A percentile compares a stretch with the other conserved stretches of the same genome.
Conservation (phyloP, 2,329 filamentous ascomycete species). For the Bertia moriformis region DNA sequence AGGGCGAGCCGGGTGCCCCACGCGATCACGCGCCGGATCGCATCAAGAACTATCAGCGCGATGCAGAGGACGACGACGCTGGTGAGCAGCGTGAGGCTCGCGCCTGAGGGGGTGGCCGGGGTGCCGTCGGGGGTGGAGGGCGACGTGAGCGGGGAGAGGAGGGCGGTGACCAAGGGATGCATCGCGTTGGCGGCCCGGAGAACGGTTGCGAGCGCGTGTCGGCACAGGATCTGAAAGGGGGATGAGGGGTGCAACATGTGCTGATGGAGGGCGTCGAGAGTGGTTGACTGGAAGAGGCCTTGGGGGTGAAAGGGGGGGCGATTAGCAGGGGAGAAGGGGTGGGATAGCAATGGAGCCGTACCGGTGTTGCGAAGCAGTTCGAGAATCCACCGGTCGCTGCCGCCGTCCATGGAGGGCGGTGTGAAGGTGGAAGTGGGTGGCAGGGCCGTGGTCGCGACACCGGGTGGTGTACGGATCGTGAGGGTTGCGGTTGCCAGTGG, state of each 20-base stretch:
- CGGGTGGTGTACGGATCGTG: too few relatives aligned
- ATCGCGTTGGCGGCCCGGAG: constrained; percentile 14
- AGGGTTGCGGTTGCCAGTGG: too few relatives aligned
- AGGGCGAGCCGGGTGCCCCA: constrained; percentile 62
- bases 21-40: constrained; percentile 57
- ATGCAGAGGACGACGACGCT: constrained; percentile 41
- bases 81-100: constrained; percentile 18
- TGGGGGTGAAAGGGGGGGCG: constrained; percentile 29
- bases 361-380: neutral
- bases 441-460: too few relatives aligned
- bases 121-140: constrained; percentile 14
- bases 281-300: constrained; percentile 11
- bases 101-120: constrained; percentile 25
- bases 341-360: constrained; percentile 12
- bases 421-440: too few relatives aligned
- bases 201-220: constrained; percentile 15
- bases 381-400: constrained; percentile 1
- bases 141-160: constrained; percentile 19
- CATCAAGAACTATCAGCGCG: constrained; percentile 53
- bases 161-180: constrained; percentile 24
- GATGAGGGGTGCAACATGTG: constrained; percentile 31
- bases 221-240: constrained; percentile 24
- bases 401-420: neutral
- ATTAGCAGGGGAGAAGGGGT: constrained; percentile 17
- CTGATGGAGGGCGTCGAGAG: constrained; percentile 16